Percentiles rank a stretch among this genome's conserved stretches.
Conservation (phyloP, 73 alveolate species). For the Paramecium pentaurelia region DNA sequence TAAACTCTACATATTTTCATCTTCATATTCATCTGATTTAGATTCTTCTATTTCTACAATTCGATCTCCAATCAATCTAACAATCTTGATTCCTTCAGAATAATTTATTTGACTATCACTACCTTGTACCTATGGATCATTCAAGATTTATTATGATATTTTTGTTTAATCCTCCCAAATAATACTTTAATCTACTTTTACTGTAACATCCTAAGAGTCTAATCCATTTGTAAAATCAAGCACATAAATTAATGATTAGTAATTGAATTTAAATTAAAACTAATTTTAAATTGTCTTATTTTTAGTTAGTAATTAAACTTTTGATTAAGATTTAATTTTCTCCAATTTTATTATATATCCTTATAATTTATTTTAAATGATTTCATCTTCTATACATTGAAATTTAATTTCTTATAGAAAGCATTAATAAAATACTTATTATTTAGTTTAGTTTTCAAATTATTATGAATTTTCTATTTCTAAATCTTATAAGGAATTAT, state of each 20-base stretch:
- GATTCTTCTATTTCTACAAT: neutral
- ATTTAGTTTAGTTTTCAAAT: neutral
- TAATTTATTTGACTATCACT: neutral
- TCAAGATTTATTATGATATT: neutral
- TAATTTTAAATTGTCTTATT: neutral
- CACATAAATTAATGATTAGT: neutral
- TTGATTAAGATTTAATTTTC: neutral
- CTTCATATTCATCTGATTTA: conserved; percentile 1
- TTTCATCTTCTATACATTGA: neutral
- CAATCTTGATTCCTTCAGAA: conserved; percentile 16
- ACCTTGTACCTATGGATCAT: neutral
- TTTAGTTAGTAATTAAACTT: neutral
- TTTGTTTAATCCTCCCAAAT: conserved; percentile 33
- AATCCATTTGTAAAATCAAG: neutral
- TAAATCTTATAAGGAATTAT: neutral
- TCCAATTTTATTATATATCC: neutral
- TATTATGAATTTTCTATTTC: neutral
- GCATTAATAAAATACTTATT: neutral
- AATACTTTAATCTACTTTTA: conserved; percentile 9
- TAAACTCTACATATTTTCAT: neutral
- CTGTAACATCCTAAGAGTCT: neutral
- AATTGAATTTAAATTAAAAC: neutral
- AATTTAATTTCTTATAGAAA: neutral
- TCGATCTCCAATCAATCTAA: neutral
- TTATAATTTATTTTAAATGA: neutral